Conservation (phyloP, 192 early-diverging fungal species). For the Entophlyctis luteolus region DNA sequence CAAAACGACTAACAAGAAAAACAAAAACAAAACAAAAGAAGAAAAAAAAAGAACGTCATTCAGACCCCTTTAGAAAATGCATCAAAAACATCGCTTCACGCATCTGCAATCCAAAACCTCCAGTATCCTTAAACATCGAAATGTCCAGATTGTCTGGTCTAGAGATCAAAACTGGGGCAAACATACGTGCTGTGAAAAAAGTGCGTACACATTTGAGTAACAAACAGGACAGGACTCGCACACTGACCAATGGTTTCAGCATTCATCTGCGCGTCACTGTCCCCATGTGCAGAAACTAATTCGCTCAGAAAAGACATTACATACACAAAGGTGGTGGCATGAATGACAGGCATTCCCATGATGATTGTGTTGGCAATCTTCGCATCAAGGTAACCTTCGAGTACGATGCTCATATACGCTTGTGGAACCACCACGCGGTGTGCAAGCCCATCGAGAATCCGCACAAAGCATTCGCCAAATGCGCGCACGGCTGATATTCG, state of each 20-base stretch:
- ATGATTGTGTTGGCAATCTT: slow-evolving; percentile 42
- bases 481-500: slow-evolving; percentile 61
- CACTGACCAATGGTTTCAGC: slow-evolving; percentile 46
- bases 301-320: slow-evolving; percentile 75
- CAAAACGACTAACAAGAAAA: no score
- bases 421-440: slow-evolving; percentile 69
- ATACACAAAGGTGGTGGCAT: slow-evolving; percentile 77
- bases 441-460: slow-evolving; percentile 65
- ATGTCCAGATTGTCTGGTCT: neutral
- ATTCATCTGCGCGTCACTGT: slow-evolving; percentile 16
- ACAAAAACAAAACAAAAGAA: no score
- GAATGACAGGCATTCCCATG: slow-evolving; percentile 57
- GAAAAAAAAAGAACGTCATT: neutral
- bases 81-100: slow-evolving; percentile 13
- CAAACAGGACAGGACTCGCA: neutral
- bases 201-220: neutral
- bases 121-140: slow-evolving; percentile 1
- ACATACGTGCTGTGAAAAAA: slow-evolving; percentile 7
- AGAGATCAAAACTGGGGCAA: slow-evolving; percentile 1
- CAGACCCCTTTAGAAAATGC: slow-evolving; percentile 7
- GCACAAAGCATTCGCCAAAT: slow-evolving; percentile 65
- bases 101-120: slow-evolving; percentile 13
- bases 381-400: slow-evolving; percentile 48
- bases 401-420: slow-evolving; percentile 61
- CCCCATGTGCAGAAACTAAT: slow-evolving; percentile 45